phyloP scores from a whole-genome alignment of 2,329 filamentous ascomycete species.

The Sporothrix sp. region DNA sequence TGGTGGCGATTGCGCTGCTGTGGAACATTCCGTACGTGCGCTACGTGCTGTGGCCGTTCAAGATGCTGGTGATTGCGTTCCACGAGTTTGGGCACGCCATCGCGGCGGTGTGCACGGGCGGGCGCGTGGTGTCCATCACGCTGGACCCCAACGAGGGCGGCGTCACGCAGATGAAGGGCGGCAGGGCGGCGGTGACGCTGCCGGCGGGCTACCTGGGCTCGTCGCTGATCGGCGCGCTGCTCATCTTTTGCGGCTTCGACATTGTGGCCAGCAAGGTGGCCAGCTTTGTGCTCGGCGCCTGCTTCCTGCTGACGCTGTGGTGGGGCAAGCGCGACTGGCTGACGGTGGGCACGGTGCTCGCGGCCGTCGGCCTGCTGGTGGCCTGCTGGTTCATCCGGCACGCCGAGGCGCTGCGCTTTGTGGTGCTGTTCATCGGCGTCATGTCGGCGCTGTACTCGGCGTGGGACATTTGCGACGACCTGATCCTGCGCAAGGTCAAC shows the following conservation, averaged over 20 bases:
- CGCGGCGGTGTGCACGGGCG: conserved; percentile 61
- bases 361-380: conserved; percentile 60
- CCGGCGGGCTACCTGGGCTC: conserved; percentile 72
- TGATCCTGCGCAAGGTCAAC: conserved; percentile 73
- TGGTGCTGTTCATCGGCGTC: conserved; percentile 66
- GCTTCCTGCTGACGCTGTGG: conserved; percentile 71
- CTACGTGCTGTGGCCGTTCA: conserved; percentile 71
- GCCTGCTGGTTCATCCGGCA: conserved; percentile 74
- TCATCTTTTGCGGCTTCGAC: conserved; percentile 73
- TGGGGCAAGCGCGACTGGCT: conserved; percentile 73
- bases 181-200: conserved; percentile 58
- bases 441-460: conserved; percentile 74
- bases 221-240: conserved; percentile 63
- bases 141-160: conserved; percentile 69
- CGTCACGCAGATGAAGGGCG: conserved; percentile 67
- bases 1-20: conserved; percentile 62
- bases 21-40: conserved; percentile 74
- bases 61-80: conserved; percentile 80
- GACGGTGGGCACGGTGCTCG: conserved; percentile 59
- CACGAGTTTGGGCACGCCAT: conserved; percentile 73
- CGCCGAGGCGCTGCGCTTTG: conserved; percentile 61
- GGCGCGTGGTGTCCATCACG: conserved; percentile 49
- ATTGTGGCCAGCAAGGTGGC: conserved; percentile 75
- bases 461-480: conserved; percentile 78
- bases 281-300: conserved; percentile 60